Evolutionary conservation across 1,284 basidiomycete genomes (phyloP).

Genomic region (Porodaedalea pini): DNA sequence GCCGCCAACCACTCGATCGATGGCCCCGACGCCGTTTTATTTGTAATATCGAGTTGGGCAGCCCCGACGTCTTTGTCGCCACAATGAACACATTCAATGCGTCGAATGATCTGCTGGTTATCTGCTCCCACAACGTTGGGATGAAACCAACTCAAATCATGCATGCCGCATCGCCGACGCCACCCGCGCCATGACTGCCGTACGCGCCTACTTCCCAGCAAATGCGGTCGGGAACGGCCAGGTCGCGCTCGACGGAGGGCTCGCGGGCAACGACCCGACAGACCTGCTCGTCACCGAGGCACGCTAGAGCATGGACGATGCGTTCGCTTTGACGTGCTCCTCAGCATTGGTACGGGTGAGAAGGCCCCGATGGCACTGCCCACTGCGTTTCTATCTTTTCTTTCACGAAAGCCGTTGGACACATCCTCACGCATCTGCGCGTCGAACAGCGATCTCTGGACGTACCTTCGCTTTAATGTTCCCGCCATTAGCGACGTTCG

Average conservation of each 20-base stretch:
- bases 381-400: not conserved
- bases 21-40: not conserved
- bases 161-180: not conserved
- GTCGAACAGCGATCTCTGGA: not conserved
- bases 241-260: constrained; percentile 1
- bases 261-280: not conserved
- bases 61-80: not conserved
- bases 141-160: not conserved
- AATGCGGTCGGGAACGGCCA: not conserved
- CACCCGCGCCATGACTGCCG: not conserved
- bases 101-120: not conserved
- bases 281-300: not conserved
- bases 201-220: not conserved
- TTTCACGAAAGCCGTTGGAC: not conserved
- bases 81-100: not conserved
- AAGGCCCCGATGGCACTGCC: not conserved
- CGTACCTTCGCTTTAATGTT: not conserved
- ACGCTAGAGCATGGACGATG: not conserved
- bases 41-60: not conserved
- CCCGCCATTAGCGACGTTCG: not conserved
- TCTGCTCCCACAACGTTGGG: not conserved
- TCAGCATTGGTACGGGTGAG: constrained; percentile 1
- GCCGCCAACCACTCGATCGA: not conserved
- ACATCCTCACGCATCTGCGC: not conserved
- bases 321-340: not conserved